These are phyloP conservation scores for Naganishia sp. DNA, from an alignment of 1,284 basidiomycete genomes.

Conservation along the genomic window DNA sequence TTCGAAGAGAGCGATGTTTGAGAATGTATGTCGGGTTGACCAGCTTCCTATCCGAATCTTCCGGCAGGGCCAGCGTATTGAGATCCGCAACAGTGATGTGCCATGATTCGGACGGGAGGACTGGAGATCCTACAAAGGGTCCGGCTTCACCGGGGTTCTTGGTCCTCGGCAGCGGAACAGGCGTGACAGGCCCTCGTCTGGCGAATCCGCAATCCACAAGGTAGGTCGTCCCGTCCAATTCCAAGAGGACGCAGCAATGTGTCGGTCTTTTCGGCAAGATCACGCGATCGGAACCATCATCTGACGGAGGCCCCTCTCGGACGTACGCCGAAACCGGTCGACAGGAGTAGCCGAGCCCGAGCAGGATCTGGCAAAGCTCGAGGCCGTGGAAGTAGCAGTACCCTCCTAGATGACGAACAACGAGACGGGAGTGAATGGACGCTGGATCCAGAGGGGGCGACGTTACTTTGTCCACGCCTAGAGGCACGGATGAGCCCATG, in stretches of 20 bases:
- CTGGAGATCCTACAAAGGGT: neutral
- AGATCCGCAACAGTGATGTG: slow-evolving; percentile 5
- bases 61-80: neutral
- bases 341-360: slow-evolving; percentile 26
- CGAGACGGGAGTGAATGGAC: slow-evolving; percentile 16
- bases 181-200: slow-evolving; percentile 17
- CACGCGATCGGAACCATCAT: neutral
- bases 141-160: neutral
- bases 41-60: slow-evolving; percentile 6
- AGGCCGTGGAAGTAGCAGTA: slow-evolving; percentile 31
- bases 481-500: neutral
- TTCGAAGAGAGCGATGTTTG: slow-evolving; percentile 23
- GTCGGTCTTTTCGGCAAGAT: slow-evolving; percentile 19
- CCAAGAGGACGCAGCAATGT: slow-evolving; percentile 27
- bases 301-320: neutral
- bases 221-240: neutral
- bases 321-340: slow-evolving; percentile 13
- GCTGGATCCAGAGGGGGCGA: slow-evolving; percentile 18
- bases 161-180: slow-evolving; percentile 15
- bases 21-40: slow-evolving; percentile 15
- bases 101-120: slow-evolving; percentile 18
- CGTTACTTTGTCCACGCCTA: slow-evolving; percentile 8
- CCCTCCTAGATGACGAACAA: slow-evolving; percentile 20
- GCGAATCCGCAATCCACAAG: slow-evolving; percentile 29
- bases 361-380: slow-evolving; percentile 10